Evolutionary conservation across 306 rosid species (phyloP).

Genomic region (Quercus bicolor): DNA sequence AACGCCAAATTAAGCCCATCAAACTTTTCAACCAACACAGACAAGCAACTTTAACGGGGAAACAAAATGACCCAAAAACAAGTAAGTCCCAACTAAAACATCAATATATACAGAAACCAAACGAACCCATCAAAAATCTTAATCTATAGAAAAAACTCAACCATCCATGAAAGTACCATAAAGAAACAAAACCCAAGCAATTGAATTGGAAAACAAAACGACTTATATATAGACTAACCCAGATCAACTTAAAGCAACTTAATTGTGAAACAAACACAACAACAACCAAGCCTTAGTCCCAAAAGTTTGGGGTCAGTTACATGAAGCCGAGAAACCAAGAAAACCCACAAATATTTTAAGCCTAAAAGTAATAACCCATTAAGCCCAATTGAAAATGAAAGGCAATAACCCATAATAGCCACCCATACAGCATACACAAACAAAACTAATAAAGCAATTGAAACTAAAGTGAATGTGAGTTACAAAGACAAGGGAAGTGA

Average conservation of each 20-base stretch:
- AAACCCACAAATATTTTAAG: neutral
- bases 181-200: neutral
- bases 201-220: neutral
- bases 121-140: neutral
- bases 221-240: neutral
- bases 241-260: neutral
- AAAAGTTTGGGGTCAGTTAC: neutral
- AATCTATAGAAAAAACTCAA: neutral
- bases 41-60: neutral
- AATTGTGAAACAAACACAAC: neutral
- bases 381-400: neutral
- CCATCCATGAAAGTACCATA: neutral
- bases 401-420: neutral
- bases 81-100: neutral
- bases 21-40: neutral
- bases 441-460: neutral
- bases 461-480: neutral
- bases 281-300: neutral
- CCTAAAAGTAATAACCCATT: neutral
- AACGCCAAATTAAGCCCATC: constrained; percentile 11
- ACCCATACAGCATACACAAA: neutral
- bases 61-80: neutral
- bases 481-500: neutral
- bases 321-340: neutral
- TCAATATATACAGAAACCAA: neutral